phyloP scores from a whole-genome alignment of 2,329 filamentous ascomycete species.

The Tolypocladium ovalisporum region DNA sequence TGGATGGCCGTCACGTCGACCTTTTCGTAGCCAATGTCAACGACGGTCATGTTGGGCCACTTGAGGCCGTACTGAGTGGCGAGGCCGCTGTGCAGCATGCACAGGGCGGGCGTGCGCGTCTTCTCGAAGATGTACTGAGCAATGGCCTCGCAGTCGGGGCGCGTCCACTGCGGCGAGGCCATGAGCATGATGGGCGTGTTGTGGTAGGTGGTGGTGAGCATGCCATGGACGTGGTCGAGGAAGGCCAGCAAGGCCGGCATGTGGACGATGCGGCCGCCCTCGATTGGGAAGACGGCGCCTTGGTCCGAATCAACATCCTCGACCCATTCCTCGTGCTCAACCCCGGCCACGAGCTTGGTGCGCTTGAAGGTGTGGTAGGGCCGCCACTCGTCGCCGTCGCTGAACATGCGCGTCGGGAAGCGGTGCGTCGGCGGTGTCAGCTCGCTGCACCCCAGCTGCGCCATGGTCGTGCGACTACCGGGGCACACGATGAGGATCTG shows the following conservation, averaged over 20 bases:
- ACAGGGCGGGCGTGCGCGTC: conserved; percentile 87
- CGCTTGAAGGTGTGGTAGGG: conserved; percentile 68
- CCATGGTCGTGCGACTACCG: conserved; percentile 81
- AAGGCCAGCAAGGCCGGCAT: conserved; percentile 92
- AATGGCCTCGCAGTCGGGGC: conserved; percentile 75
- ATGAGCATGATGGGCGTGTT: conserved; percentile 92
- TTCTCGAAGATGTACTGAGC: conserved; percentile 96
- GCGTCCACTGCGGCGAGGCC: conserved; percentile 81
- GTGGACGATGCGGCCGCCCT: conserved; percentile 71
- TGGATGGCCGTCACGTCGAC: conserved; percentile 85
- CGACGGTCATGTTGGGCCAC: conserved; percentile 66
- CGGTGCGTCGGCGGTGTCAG: conserved; percentile 83
- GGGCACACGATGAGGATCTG: conserved; percentile 63
- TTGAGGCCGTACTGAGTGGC: conserved; percentile 78
- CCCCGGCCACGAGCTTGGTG: conserved; percentile 38
- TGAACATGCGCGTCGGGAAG: conserved; percentile 90
- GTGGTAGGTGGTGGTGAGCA: conserved; percentile 84
- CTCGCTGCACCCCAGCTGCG: conserved; percentile 81
- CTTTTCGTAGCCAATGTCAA: conserved; percentile 88
- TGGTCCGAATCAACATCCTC: conserved; percentile 83
- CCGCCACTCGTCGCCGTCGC: conserved; percentile 64
- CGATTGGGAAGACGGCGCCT: conserved; percentile 80
- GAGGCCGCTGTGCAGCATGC: conserved; percentile 78
- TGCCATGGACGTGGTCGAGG: conserved; percentile 81
- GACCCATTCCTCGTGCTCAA: conserved; percentile 60